These are phyloP conservation scores for Podospora bellae-mahoneyi DNA, from an alignment of 495 filamentous ascomycete genomes.

Conservation along the genomic window DNA sequence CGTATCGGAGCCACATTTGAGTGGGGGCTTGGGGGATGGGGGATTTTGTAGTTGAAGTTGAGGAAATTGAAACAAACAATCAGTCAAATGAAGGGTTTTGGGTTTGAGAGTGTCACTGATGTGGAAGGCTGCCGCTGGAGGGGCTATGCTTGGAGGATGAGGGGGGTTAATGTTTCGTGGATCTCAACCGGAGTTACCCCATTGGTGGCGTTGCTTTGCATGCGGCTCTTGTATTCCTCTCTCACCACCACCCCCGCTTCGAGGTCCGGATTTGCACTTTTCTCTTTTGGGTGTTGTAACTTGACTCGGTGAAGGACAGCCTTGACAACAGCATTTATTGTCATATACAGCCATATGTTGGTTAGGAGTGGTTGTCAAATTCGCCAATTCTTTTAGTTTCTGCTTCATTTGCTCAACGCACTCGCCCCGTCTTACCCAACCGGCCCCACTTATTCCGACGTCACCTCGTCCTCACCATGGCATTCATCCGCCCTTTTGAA, in stretches of 20 bases:
- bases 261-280: not conserved
- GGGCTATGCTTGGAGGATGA: not conserved
- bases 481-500: slow-evolving; percentile 36
- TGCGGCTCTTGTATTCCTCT: not conserved
- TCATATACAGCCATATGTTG: too few relatives aligned
- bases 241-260: not conserved
- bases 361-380: too few relatives aligned
- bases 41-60: not conserved
- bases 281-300: not conserved
- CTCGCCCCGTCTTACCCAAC: not conserved
- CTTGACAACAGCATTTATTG: too few relatives aligned
- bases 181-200: slow-evolving; percentile 23
- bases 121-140: too few relatives aligned
- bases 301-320: too few relatives aligned
- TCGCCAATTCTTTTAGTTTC: too few relatives aligned
- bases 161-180: not conserved
- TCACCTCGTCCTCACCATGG: slow-evolving; percentile 22
- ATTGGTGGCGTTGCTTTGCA: slow-evolving; percentile 1
- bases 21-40: not conserved
- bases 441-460: not conserved
- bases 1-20: not conserved
- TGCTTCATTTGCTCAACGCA: too few relatives aligned
- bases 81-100: too few relatives aligned
- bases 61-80: not conserved
- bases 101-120: too few relatives aligned